Conservation (phyloP, 1,284 basidiomycete species). For the Gomphus bonarii region DNA sequence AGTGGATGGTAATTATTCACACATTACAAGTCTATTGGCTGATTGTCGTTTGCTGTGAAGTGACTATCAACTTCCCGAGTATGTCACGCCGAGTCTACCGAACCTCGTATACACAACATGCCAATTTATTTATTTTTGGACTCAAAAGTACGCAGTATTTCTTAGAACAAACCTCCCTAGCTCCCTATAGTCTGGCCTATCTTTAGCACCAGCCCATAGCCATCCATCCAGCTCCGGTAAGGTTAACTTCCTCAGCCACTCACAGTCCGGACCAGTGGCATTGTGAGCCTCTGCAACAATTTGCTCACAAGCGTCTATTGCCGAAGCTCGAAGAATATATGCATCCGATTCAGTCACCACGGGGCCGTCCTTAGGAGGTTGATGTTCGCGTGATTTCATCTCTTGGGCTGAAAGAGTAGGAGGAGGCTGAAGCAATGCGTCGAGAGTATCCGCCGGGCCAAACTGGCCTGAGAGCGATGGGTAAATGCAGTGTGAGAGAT, state of each 20-base stretch:
- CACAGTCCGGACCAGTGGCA: constrained; percentile 25
- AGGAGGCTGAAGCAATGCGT: constrained; percentile 28
- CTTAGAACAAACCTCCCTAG: constrained; percentile 53
- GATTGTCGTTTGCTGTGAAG: no score
- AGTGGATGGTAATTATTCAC: no score
- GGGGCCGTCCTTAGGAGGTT: constrained; percentile 48
- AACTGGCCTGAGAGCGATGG: constrained; percentile 35
- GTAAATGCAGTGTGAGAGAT: constrained; percentile 36
- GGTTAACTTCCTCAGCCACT: constrained; percentile 36
- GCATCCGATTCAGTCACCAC: constrained; percentile 49
- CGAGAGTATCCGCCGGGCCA: constrained; percentile 25
- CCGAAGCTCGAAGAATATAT: constrained; percentile 69
- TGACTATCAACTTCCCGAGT: no score
- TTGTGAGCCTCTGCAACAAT: constrained; percentile 46
- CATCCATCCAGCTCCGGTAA: constrained; percentile 59
- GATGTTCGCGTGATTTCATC: neutral
- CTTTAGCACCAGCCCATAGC: constrained; percentile 71
- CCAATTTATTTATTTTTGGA: no score
- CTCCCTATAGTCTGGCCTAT: constrained; percentile 53
- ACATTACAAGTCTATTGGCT: no score
- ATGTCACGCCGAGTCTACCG: no score
- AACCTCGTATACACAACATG: no score
- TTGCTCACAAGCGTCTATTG: constrained; percentile 64
- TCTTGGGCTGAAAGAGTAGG: constrained; percentile 11
- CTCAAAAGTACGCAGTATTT: constrained; percentile 59